phyloP scores from a whole-genome alignment of 805 yeast species.

The Candida berthetii region DNA sequence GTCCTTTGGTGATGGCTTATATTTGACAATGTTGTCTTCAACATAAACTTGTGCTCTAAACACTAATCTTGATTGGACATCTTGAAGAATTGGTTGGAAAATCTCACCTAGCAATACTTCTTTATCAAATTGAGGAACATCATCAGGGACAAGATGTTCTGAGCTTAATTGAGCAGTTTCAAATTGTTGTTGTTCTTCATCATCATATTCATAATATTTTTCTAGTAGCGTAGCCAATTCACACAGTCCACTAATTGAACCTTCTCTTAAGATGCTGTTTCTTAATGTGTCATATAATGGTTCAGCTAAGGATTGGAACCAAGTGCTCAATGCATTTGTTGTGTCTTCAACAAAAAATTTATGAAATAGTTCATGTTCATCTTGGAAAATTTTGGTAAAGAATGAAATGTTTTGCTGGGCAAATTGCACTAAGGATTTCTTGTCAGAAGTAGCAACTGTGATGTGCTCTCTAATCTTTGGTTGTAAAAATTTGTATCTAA shows the following conservation, averaged over 20 bases:
- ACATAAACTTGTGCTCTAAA: slow-evolving; percentile 72
- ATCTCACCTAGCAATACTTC: slow-evolving; percentile 46
- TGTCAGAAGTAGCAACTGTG: slow-evolving; percentile 18
- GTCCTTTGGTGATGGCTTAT: slow-evolving; percentile 64
- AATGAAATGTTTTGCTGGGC: slow-evolving; percentile 58
- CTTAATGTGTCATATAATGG: slow-evolving; percentile 73
- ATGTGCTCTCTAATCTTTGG: slow-evolving; percentile 34
- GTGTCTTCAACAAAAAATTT: slow-evolving; percentile 40
- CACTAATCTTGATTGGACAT: slow-evolving; percentile 73
- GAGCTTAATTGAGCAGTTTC: not conserved
- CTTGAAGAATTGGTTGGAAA: slow-evolving; percentile 67
- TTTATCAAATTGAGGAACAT: slow-evolving; percentile 20
- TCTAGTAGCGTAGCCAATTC: slow-evolving; percentile 68
- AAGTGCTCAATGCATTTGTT: slow-evolving; percentile 38
- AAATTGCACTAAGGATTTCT: slow-evolving; percentile 43
- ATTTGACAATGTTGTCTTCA: slow-evolving; percentile 60
- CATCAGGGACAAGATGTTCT: slow-evolving; percentile 16
- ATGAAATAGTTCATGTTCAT: slow-evolving; percentile 55
- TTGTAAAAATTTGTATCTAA: slow-evolving; percentile 44
- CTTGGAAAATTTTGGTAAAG: slow-evolving; percentile 51
- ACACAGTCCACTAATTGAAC: slow-evolving; percentile 61
- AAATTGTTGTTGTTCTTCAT: slow-evolving; percentile 36
- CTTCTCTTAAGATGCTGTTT: slow-evolving; percentile 62
- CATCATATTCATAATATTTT: slow-evolving; percentile 61
- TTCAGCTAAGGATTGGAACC: slow-evolving; percentile 63